A percentile compares a stretch with the other conserved stretches of the same genome.
Evolutionary conservation across 768 basidiomycete species (phyloP).

Genomic region (Lentinus tigrinus): DNA sequence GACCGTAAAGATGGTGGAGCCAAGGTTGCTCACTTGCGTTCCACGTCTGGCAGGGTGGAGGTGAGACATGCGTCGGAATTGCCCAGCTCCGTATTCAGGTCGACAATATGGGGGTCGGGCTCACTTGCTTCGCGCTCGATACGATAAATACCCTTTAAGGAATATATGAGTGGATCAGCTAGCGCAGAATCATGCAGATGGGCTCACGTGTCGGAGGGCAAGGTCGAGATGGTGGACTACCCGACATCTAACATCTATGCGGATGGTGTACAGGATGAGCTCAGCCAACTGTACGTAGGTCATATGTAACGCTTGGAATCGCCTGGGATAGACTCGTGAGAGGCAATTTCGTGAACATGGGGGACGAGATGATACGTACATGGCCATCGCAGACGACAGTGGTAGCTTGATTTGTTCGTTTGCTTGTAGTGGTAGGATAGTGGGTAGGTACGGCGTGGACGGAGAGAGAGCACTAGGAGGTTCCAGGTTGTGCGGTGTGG

Average conservation of each 20-base stretch:
- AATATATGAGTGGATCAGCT: neutral
- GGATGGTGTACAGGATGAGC: constrained; percentile 82
- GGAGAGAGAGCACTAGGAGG: constrained; percentile 45
- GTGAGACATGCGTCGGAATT: constrained; percentile 72
- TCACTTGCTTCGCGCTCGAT: constrained; percentile 84
- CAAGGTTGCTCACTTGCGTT: constrained; percentile 57
- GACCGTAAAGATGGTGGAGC: neutral
- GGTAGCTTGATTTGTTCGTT: constrained; percentile 65
- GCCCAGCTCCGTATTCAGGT: constrained; percentile 79
- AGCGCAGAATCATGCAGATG: no score
- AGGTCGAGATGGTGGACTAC: constrained; percentile 78
- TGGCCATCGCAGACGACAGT: constrained; percentile 82
- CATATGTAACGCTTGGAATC: constrained; percentile 86
- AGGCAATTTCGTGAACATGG: constrained; percentile 10
- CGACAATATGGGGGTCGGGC: constrained; percentile 85
- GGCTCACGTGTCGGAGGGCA: constrained; percentile 57
- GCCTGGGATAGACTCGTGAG: constrained; percentile 45
- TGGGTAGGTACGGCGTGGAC: constrained; percentile 46
- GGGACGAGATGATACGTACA: constrained; percentile 51
- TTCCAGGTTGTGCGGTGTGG: constrained; percentile 50
- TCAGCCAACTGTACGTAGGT: constrained; percentile 90
- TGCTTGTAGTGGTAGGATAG: constrained; percentile 34
- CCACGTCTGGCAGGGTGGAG: constrained; percentile 56
- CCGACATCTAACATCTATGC: constrained; percentile 85
- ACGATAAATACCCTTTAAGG: constrained; percentile 74